phyloP scores from a whole-genome alignment of 371 early-diverging fungal genomes.

The Saksenaea oblongispora region DNA sequence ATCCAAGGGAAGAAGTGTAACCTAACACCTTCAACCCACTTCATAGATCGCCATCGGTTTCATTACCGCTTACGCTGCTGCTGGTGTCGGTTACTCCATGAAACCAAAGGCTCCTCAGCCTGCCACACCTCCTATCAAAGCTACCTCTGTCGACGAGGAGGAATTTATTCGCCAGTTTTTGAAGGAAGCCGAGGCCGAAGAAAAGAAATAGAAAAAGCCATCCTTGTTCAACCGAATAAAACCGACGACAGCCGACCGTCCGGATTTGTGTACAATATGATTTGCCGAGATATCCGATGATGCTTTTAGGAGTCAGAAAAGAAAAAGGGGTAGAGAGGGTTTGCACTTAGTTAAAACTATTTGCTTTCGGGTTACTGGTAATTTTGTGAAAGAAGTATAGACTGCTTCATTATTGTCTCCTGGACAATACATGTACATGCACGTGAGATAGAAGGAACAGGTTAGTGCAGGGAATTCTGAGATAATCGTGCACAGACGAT shows the following conservation, averaged over 20 bases:
- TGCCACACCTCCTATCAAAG: conserved; percentile 67
- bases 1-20: too few relatives aligned
- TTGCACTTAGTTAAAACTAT: background rate
- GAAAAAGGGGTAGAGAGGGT: background rate
- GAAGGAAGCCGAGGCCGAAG: conserved; percentile 58
- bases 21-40: too few relatives aligned
- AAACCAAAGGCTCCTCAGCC: conserved; percentile 53
- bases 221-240: background rate
- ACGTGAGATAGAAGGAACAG: background rate
- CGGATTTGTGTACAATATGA: background rate
- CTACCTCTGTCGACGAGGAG: conserved; percentile 66
- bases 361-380: background rate
- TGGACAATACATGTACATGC: background rate
- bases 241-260: background rate
- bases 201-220: conserved; percentile 10
- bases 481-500: too few relatives aligned
- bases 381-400: background rate
- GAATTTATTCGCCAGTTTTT: conserved; percentile 71
- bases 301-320: background rate
- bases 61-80: conserved; percentile 46
- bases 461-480: too few relatives aligned
- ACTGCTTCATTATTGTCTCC: too few relatives aligned
- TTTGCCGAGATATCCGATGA: background rate
- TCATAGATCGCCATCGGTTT: conserved; percentile 53
- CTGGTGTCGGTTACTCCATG: conserved; percentile 32